phyloP scores from a whole-genome alignment of 2,329 filamentous ascomycete genomes.

The Aureobasidium sp. region DNA sequence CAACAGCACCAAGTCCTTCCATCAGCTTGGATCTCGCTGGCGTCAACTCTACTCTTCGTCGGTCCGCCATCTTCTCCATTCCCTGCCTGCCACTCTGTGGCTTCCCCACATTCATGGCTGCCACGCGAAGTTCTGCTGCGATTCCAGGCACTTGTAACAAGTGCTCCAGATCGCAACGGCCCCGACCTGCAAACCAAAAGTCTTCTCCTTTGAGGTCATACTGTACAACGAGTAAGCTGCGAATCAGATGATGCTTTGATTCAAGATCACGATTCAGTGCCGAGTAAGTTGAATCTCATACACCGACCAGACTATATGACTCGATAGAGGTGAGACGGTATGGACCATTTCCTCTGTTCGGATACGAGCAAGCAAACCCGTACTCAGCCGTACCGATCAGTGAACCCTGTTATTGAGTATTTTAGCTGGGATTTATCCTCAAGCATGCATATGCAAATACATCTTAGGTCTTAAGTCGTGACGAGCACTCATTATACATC shows the following conservation, averaged over 20 bases:
- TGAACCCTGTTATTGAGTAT: background rate
- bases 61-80: background rate
- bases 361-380: background rate
- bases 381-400: background rate
- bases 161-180: background rate
- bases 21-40: background rate
- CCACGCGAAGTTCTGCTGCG: conserved; percentile 2
- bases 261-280: background rate
- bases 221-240: background rate
- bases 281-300: background rate
- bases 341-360: background rate
- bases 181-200: too few relatives aligned
- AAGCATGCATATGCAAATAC: background rate
- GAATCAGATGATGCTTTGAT: background rate
- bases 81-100: background rate
- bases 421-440: background rate
- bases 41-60: conserved; percentile 1
- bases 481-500: background rate
- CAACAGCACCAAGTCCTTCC: background rate
- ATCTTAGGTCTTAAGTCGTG: background rate
- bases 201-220: background rate
- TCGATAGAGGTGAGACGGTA: background rate
- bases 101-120: conserved; percentile 11
- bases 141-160: background rate
- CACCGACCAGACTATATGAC: background rate